Evolutionary conservation across 805 yeast species (phyloP).

Genomic region (Candida ascalaphidarum): DNA sequence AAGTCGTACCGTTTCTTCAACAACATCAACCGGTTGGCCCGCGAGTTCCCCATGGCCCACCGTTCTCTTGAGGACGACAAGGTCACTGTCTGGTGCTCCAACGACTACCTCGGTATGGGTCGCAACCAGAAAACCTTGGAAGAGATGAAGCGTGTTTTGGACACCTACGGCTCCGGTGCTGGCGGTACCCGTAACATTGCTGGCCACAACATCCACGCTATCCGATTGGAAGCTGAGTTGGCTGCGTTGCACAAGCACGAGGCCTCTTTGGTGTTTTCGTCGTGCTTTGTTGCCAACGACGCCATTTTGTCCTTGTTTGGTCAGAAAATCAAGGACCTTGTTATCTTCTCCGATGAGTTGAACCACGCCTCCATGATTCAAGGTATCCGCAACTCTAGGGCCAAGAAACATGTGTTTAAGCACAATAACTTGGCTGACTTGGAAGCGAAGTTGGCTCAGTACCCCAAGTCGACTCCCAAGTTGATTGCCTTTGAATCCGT

Average conservation of each 20-base stretch:
- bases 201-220: constrained; percentile 91
- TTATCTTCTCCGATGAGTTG: constrained; percentile 84
- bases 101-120: constrained; percentile 95
- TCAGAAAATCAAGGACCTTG: constrained; percentile 80
- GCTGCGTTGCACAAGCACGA: constrained; percentile 92
- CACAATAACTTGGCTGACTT: constrained; percentile 84
- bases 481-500: constrained; percentile 95
- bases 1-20: constrained; percentile 94
- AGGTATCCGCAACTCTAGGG: constrained; percentile 87
- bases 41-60: constrained; percentile 91
- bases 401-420: constrained; percentile 81
- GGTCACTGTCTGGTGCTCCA: constrained; percentile 98
- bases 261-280: constrained; percentile 89
- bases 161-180: constrained; percentile 94
- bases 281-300: constrained; percentile 96
- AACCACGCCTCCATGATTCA: constrained; percentile 98
- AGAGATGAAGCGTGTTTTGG: constrained; percentile 72
- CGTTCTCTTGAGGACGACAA: constrained; percentile 64
- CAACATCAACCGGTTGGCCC: constrained; percentile 92
- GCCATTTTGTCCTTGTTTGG: constrained; percentile 89
- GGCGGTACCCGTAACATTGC: constrained; percentile 99
- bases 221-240: constrained; percentile 73
- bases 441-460: constrained; percentile 67
- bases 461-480: constrained; percentile 86
- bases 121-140: constrained; percentile 63